Conservation (phyloP, 257 asterid genomes). For the Primulina tabacum region DNA sequence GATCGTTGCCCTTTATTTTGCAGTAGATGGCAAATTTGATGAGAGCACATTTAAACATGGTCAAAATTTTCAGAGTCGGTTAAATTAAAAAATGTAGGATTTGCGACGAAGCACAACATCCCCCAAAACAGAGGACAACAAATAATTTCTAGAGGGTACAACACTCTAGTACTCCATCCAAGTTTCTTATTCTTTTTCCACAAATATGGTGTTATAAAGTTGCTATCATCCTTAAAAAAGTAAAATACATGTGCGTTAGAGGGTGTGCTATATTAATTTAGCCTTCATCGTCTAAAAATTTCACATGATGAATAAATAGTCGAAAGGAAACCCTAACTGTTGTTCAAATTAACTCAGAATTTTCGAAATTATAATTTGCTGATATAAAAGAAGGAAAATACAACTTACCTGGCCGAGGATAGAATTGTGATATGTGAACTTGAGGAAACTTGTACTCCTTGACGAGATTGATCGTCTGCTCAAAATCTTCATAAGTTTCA, state of each 20-base stretch:
- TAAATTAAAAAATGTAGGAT: neutral
- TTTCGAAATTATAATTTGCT: neutral
- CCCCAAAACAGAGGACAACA: neutral
- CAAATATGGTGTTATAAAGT: neutral
- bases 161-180: neutral
- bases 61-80: neutral
- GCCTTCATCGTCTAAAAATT: neutral
- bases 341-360: neutral
- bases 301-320: neutral
- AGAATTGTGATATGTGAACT: constrained; percentile 93
- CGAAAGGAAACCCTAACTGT: neutral
- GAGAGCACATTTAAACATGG: neutral
- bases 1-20: neutral
- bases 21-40: neutral
- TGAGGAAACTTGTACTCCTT: constrained; percentile 79
- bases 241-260: neutral
- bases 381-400: constrained; percentile 5
- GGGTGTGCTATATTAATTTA: neutral
- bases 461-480: constrained; percentile 68
- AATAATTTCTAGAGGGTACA: neutral
- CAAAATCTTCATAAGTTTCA: constrained; percentile 91
- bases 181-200: neutral
- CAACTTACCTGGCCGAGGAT: constrained; percentile 84
- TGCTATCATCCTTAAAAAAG: neutral
- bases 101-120: neutral